Conservation (phyloP, 441 rosid species). For the Eutrema salsugineum region DNA sequence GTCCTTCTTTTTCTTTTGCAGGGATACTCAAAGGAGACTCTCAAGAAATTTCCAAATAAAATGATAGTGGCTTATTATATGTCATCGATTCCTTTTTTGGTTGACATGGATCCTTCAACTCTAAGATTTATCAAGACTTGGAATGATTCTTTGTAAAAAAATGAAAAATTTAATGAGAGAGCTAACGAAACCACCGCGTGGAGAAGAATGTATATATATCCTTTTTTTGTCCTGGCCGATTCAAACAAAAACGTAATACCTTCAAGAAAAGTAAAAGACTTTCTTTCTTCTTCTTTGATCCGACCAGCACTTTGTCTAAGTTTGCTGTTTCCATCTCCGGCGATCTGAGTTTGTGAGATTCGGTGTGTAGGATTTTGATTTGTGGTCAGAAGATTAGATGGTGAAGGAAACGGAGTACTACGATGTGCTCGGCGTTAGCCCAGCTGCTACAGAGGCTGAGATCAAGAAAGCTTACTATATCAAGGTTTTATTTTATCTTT, state of each 20-base stretch:
- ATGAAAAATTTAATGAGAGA: neutral
- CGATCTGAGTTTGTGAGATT: slow-evolving; percentile 14
- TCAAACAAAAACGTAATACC: slow-evolving; percentile 6
- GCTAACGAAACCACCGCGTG: slow-evolving; percentile 33
- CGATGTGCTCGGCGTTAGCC: slow-evolving; percentile 91
- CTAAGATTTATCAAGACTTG: neutral
- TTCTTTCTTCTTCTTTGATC: slow-evolving; percentile 15
- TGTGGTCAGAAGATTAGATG: slow-evolving; percentile 36
- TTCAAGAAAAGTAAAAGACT: slow-evolving; percentile 11
- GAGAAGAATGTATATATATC: slow-evolving; percentile 17
- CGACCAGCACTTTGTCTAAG: neutral
- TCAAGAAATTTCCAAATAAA: too few relatives aligned
- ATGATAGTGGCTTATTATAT: too few relatives aligned
- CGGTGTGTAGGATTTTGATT: neutral
- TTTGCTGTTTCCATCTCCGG: neutral
- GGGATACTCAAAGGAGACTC: too few relatives aligned
- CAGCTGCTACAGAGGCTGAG: slow-evolving; percentile 87
- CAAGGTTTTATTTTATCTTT: slow-evolving; percentile 45
- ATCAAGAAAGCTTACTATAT: slow-evolving; percentile 95
- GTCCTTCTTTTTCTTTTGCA: too few relatives aligned
- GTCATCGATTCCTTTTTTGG: neutral
- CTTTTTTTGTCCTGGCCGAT: neutral
- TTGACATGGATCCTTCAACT: slow-evolving; percentile 7
- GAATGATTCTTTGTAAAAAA: neutral
- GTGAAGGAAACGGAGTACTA: slow-evolving; percentile 94